A percentile compares a stretch with the other conserved stretches of the same genome.
phyloP scores from a whole-genome alignment of 2,329 filamentous ascomycete genomes.

The Aspergillus hortae region DNA sequence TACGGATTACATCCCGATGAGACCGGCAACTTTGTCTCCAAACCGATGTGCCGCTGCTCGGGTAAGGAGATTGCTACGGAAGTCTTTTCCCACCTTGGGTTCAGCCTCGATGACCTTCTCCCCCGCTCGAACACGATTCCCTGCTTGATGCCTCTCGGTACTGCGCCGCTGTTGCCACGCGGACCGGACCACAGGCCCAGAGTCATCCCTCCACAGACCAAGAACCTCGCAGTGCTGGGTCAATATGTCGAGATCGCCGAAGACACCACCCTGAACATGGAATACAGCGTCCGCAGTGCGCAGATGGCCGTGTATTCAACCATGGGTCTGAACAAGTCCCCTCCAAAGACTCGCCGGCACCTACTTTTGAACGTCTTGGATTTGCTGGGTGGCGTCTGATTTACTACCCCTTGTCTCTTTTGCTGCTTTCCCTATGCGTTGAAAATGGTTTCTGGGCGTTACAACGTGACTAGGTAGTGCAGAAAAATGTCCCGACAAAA shows the following conservation, averaged over 20 bases:
- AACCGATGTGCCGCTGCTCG: conserved; percentile 37
- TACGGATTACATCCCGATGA: conserved; percentile 35
- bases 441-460: too few relatives aligned
- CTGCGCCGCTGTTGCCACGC: conserved; percentile 34
- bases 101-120: conserved; percentile 25
- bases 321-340: conserved; percentile 1
- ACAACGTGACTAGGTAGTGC: too few relatives aligned
- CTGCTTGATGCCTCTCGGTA: conserved; percentile 39
- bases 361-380: neutral
- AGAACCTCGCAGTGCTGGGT: conserved; percentile 39
- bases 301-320: conserved; percentile 33
- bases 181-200: conserved; percentile 31
- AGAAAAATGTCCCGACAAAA: too few relatives aligned
- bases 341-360: neutral
- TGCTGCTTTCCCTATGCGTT: neutral
- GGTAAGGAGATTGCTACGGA: conserved; percentile 37
- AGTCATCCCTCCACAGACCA: conserved; percentile 33
- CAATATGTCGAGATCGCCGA: conserved; percentile 40
- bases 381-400: neutral
- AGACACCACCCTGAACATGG: conserved; percentile 38
- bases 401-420: neutral
- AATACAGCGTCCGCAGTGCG: conserved; percentile 35
- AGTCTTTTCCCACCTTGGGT: conserved; percentile 34
- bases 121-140: conserved; percentile 29
- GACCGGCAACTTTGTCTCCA: conserved; percentile 35